These are phyloP conservation scores for Hypomontagnella submonticulosa DNA, from an alignment of 495 filamentous ascomycete species.

Conservation along the genomic window DNA sequence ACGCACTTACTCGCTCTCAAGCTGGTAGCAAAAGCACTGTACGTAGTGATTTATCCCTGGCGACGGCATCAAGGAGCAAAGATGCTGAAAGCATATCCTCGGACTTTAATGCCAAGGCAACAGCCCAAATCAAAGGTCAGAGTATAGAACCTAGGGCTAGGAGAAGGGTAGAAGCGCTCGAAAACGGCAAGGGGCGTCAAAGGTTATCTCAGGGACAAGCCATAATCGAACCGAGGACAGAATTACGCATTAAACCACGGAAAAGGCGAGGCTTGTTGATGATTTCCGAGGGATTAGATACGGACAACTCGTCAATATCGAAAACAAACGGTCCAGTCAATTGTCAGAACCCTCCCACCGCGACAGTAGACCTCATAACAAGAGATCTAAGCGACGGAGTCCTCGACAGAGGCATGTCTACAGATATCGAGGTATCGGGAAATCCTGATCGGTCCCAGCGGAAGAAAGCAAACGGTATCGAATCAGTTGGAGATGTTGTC, in stretches of 20 bases:
- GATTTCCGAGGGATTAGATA: constrained; percentile 45
- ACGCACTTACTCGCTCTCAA: not conserved
- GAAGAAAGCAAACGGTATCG: constrained; percentile 1
- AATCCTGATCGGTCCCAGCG: not conserved
- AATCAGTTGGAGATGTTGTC: not conserved
- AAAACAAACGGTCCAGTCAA: constrained; percentile 10
- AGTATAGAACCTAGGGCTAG: not conserved
- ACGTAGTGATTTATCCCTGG: not conserved
- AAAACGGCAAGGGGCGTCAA: constrained; percentile 11
- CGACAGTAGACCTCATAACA: not conserved
- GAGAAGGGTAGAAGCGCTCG: not conserved
- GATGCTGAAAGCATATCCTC: not conserved
- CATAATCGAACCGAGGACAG: constrained; percentile 48
- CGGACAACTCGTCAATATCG: constrained; percentile 12
- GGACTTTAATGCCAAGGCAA: not conserved
- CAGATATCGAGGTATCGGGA: not conserved
- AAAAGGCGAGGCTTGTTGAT: constrained; percentile 57
- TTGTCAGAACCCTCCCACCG: not conserved
- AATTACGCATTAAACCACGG: constrained; percentile 54
- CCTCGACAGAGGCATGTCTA: not conserved
- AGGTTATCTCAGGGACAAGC: not conserved
- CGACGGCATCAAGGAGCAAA: not conserved
- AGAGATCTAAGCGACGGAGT: not conserved
- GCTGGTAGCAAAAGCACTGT: not conserved
- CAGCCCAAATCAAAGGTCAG: not conserved